A percentile compares a stretch with the other conserved stretches of the same genome.
These are phyloP conservation scores for Volvox africanus DNA, from an alignment of 139 green algal genomes.

Conservation along the genomic window DNA sequence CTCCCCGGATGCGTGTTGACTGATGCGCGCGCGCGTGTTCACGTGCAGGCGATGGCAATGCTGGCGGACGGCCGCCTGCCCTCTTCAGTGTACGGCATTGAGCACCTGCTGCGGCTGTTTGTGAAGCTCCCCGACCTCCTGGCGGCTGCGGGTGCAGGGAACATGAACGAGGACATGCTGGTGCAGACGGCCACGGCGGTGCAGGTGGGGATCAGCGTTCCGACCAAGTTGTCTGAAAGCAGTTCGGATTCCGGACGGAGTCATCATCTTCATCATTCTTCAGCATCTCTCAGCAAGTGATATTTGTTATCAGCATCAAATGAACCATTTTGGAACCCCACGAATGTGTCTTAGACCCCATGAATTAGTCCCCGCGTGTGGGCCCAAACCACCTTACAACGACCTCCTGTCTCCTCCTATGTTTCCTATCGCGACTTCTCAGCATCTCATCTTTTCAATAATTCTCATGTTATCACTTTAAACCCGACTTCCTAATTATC, in stretches of 20 bases:
- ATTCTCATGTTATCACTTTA: background rate
- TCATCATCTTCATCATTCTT: too few species aligned
- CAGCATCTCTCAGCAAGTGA: too few species aligned
- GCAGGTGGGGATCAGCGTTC: constrained; percentile 61
- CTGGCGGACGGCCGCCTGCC: constrained; percentile 62
- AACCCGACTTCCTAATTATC: too few species aligned
- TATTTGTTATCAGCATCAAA: background rate
- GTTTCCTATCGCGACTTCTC: background rate
- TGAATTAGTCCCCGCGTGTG: background rate
- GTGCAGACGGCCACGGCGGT: constrained; percentile 51
- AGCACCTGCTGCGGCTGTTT: constrained; percentile 92
- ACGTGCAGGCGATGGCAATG: constrained; percentile 47
- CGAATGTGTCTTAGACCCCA: too few species aligned
- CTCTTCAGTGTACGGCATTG: constrained; percentile 85
- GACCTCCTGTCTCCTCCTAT: too few species aligned
- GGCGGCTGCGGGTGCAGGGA: constrained; percentile 46
- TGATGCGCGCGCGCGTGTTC: too few species aligned
- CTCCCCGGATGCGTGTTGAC: too few species aligned
- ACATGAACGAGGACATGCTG: constrained; percentile 55
- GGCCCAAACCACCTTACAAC: background rate
- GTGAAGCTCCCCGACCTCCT: constrained; percentile 91
- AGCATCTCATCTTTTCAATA: background rate
- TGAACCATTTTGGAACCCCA: background rate
- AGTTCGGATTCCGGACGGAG: background rate
- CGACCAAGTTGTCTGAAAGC: background rate